Percentiles rank a stretch among this genome's conserved stretches.
Evolutionary conservation across 2,329 filamentous ascomycete genomes (phyloP).

Genomic region (Arthrobotrys iridis): DNA sequence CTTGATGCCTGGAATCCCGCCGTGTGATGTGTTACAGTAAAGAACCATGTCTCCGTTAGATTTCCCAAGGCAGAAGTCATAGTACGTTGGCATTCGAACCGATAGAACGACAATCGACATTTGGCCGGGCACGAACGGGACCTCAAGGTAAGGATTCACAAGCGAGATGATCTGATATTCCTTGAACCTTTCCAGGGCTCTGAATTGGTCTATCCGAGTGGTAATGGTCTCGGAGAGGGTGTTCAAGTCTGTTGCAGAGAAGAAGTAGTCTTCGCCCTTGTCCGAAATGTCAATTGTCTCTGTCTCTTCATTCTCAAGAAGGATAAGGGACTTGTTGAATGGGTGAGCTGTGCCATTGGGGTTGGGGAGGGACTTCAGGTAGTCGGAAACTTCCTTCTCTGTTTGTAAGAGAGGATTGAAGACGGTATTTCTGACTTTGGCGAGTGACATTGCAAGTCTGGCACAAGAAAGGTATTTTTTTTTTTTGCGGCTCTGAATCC

Average conservation of each 20-base stretch:
- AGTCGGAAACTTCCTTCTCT: slow-evolving; percentile 54
- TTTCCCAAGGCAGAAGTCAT: slow-evolving; percentile 58
- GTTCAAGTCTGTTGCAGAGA: slow-evolving; percentile 58
- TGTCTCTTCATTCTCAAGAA: slow-evolving; percentile 49
- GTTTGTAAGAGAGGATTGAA: slow-evolving; percentile 58
- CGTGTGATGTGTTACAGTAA: slow-evolving; percentile 45
- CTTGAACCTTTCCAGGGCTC: slow-evolving; percentile 46
- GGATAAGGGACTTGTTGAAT: slow-evolving; percentile 56
- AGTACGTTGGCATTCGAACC: slow-evolving; percentile 57
- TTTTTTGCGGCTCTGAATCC: neutral
- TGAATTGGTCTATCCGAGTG: slow-evolving; percentile 56
- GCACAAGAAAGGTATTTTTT: neutral
- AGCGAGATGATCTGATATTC: slow-evolving; percentile 56
- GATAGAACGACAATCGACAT: slow-evolving; percentile 57
- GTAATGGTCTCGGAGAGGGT: slow-evolving; percentile 57
- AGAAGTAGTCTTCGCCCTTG: slow-evolving; percentile 57
- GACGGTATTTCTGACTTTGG: slow-evolving; percentile 55
- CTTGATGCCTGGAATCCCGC: slow-evolving; percentile 54
- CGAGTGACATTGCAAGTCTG: slow-evolving; percentile 35
- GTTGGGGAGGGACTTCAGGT: slow-evolving; percentile 52
- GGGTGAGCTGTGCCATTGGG: slow-evolving; percentile 57
- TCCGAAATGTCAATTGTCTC: slow-evolving; percentile 57
- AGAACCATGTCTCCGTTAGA: slow-evolving; percentile 54
- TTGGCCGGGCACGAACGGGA: slow-evolving; percentile 53
- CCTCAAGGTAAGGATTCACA: slow-evolving; percentile 55